Conservation (phyloP, 73 alveolate species). For the Tetrahymena elliotti region DNA sequence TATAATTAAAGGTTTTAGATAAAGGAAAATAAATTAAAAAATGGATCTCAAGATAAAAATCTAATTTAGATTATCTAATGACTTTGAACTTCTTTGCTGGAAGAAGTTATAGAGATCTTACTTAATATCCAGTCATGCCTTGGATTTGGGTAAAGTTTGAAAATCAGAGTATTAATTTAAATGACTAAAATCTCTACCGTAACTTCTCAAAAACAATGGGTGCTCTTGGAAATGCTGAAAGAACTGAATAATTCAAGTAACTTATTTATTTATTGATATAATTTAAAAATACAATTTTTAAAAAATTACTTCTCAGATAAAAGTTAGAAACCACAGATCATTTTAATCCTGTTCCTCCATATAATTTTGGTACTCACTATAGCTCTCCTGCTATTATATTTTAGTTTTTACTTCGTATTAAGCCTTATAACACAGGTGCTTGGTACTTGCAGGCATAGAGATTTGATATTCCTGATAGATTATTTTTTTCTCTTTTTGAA, state of each 20-base stretch:
- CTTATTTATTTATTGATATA: constrained; percentile 28
- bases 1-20: constrained; percentile 45
- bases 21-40: constrained; percentile 61
- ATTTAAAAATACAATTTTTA: background rate
- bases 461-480: constrained; percentile 88
- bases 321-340: constrained; percentile 15
- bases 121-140: constrained; percentile 96
- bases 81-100: constrained; percentile 72
- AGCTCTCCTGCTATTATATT: constrained; percentile 89
- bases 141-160: constrained; percentile 68
- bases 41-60: constrained; percentile 78
- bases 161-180: background rate
- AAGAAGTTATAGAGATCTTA: constrained; percentile 85
- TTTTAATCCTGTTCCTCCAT: constrained; percentile 45
- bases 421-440: constrained; percentile 86
- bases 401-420: constrained; percentile 75
- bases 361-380: constrained; percentile 94
- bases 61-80: constrained; percentile 84
- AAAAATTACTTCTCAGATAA: background rate
- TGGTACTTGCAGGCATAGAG: constrained; percentile 74
- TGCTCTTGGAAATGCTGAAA: constrained; percentile 62
- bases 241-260: constrained; percentile 50
- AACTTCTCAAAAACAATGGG: constrained; percentile 79
- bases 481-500: constrained; percentile 61
- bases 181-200: constrained; percentile 11